Base-by-base conservation (phyloP, 2,329 filamentous ascomycete genomes). In the Domatiomyces globalis region DNA sequence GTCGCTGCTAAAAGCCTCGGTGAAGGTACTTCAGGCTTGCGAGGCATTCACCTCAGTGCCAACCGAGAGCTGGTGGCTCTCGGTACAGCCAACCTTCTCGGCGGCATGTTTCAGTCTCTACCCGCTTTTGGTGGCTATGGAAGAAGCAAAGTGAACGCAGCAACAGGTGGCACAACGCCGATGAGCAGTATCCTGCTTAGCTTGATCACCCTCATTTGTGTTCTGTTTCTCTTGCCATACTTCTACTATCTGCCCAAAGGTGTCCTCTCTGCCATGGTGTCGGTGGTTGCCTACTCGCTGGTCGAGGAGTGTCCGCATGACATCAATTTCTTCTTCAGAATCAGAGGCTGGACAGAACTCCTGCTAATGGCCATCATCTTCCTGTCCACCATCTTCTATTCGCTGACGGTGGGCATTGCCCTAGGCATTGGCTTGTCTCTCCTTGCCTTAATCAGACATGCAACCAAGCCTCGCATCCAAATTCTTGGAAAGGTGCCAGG, bases 201-300 rank as follows among this genome's bases (percentile, higher is more conserved):
- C 55, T 58, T 89, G 43, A 85, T 96, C 61, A 87, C 90, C 0
- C 71, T 95, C 19, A 68, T 94, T 46, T 87, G 83, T 62, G 83
- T 94, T 46, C 64, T 87, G 43, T 92, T 87, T 63, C 71, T 96
- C 45, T 71, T 96, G 25, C 89, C 90, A 0, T 94, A 88, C 65
- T 90, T 98, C 61, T 94, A 94, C 71, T 96, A 88, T 65, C 77
- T 98, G 46, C 92, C 92, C n/a, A 95, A 95, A 84, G 87, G 87
- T 4, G 88, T 96, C 1, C 77, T 98, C 18, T 94, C 83, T 17
- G 79, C 90, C 17, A 92, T 96, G 80, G 94, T 98, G 54, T 89
- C 85, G 12, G 90, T 95, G 2, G 90, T 98, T 22, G 92, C 92
- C 18, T 95, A 84, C 72, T 92, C 88, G 18, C 77, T 98, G 5